Conservation (phyloP, 208 protist genomes). For the Wallacemonas sp. region DNA sequence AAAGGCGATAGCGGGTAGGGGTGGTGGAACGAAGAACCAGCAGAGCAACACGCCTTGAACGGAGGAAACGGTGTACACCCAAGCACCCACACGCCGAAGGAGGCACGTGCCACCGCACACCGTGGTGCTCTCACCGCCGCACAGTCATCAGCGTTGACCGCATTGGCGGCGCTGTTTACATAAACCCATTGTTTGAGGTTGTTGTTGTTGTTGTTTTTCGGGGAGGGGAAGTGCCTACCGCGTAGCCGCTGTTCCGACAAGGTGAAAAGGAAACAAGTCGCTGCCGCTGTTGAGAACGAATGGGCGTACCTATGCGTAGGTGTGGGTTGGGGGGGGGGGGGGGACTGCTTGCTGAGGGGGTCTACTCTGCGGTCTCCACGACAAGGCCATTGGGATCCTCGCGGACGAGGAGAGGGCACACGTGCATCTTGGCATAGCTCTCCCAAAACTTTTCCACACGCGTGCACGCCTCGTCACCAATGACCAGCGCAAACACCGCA, state of each 20-base stretch:
- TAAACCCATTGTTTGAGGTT: constrained; percentile 9
- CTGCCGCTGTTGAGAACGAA: no score
- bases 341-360: not conserved
- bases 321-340: no score
- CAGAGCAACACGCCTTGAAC: not conserved
- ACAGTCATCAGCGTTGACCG: no score
- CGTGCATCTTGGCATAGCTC: constrained; percentile 41
- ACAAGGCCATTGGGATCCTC: constrained; percentile 72
- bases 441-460: constrained; percentile 80
- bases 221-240: no score
- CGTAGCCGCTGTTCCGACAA: no score
- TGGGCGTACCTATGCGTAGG: no score
- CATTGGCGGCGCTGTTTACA: no score
- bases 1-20: not conserved
- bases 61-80: no score
- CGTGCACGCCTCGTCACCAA: constrained; percentile 52
- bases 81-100: no score
- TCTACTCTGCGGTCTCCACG: constrained; percentile 15
- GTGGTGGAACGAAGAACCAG: not conserved
- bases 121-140: no score
- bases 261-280: no score
- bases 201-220: constrained; percentile 2
- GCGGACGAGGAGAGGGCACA: constrained; percentile 81
- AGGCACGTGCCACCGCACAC: no score
- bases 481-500: constrained; percentile 88